Percentiles rank a stretch among this genome's conserved stretches.
These are phyloP conservation scores for Monosporascus sp. DNA, from an alignment of 2,329 filamentous ascomycete species.

Conservation along the genomic window DNA sequence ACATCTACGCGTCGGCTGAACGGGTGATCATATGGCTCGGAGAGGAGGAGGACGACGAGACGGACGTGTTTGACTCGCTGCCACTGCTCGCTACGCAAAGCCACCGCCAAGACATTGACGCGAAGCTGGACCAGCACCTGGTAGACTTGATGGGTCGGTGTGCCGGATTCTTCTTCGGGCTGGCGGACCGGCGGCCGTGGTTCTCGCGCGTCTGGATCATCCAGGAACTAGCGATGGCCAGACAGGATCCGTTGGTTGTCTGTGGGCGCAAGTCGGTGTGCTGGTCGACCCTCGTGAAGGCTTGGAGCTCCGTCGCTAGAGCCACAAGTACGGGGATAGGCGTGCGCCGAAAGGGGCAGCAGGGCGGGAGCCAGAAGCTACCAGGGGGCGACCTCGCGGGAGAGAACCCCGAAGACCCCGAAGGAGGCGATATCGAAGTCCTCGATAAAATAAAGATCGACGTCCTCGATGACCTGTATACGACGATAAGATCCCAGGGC, in stretches of 20 bases:
- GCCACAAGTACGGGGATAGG: not conserved
- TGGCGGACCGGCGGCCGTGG: conserved; percentile 2
- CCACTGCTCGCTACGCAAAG: conserved; percentile 1
- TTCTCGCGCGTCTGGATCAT: conserved; percentile 8
- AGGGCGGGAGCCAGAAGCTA: no score
- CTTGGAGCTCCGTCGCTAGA: not conserved
- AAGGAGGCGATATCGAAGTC: conserved; percentile 1
- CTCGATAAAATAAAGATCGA: not conserved
- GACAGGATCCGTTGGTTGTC: conserved; percentile 2
- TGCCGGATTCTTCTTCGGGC: conserved; percentile 1
- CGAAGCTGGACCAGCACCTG: not conserved
- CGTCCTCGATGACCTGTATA: conserved; percentile 1
- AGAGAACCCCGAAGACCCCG: no score
- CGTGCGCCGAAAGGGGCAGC: not conserved
- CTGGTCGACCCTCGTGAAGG: conserved; percentile 4
- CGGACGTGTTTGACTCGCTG: conserved; percentile 1
- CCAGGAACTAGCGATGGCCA: conserved; percentile 7
- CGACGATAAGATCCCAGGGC: not conserved
- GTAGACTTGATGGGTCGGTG: not conserved
- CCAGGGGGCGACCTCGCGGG: no score
- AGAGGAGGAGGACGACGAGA: conserved; percentile 3
- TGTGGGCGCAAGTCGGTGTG: conserved; percentile 2
- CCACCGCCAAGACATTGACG: not conserved
- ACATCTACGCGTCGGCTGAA: conserved; percentile 9
- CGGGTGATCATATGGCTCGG: conserved; percentile 10